Conservation (phyloP, 345 rosid genomes). For the Arabis hirsuta region DNA sequence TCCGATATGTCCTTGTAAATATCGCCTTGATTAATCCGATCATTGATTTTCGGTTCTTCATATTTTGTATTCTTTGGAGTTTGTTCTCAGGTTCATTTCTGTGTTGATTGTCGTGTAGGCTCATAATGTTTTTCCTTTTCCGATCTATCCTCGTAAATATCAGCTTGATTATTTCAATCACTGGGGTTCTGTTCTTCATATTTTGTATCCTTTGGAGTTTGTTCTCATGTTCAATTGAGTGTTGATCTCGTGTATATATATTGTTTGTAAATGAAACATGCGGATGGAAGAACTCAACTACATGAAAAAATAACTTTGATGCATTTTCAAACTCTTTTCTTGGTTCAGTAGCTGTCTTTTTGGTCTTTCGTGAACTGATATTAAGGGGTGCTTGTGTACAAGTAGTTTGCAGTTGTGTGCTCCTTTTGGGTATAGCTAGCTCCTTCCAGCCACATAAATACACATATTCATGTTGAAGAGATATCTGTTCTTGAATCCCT, state of each 20-base stretch:
- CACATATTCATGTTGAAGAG: not conserved
- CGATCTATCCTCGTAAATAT: not conserved
- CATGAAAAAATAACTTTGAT: not conserved
- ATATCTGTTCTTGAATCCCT: conserved; percentile 9
- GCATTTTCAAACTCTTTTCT: conserved; percentile 11
- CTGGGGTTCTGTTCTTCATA: not conserved
- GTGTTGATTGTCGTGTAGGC: too few species aligned
- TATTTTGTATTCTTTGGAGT: too few species aligned
- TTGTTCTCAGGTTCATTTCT: too few species aligned
- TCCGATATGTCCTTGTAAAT: too few species aligned
- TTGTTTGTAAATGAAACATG: not conserved
- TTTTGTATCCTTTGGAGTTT: not conserved
- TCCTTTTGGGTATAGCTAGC: not conserved
- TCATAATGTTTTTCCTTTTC: too few species aligned
- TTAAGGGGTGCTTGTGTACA: conserved; percentile 22
- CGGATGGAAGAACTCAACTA: not conserved
- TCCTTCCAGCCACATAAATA: too few species aligned
- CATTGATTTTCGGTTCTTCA: not conserved
- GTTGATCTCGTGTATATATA: conserved; percentile 12
- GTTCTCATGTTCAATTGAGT: conserved; percentile 17
- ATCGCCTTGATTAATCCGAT: too few species aligned
- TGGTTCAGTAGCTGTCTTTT: conserved; percentile 9
- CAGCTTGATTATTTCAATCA: too few species aligned
- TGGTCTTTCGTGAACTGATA: conserved; percentile 5
- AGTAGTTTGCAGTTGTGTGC: conserved; percentile 19